These are phyloP conservation scores for Fusarium udum DNA, from an alignment of 2,329 filamentous ascomycete species.

Conservation along the genomic window DNA sequence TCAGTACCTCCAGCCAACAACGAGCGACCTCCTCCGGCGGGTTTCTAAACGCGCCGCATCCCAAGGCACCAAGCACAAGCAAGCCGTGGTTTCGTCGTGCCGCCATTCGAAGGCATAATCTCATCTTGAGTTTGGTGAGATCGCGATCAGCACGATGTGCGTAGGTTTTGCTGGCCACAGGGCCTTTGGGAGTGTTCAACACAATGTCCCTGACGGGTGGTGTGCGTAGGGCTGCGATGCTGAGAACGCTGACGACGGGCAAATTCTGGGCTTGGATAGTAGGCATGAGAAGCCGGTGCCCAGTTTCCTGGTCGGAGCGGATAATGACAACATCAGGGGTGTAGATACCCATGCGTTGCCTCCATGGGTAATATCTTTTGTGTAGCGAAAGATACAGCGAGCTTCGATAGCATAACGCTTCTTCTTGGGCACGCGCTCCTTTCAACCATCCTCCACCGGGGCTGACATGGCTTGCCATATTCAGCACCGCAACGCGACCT, in stretches of 20 bases:
- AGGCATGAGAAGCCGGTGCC: slow-evolving; percentile 57
- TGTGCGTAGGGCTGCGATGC: slow-evolving; percentile 63
- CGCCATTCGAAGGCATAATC: slow-evolving; percentile 67
- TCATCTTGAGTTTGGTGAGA: slow-evolving; percentile 70
- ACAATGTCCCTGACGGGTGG: slow-evolving; percentile 48
- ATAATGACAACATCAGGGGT: slow-evolving; percentile 69
- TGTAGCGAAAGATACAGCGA: slow-evolving; percentile 61
- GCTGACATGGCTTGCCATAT: slow-evolving; percentile 67
- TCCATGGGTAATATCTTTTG: slow-evolving; percentile 62
- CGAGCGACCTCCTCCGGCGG: slow-evolving; percentile 68
- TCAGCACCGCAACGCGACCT: slow-evolving; percentile 66
- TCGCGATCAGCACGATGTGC: slow-evolving; percentile 55
- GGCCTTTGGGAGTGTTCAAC: slow-evolving; percentile 25
- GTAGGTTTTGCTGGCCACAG: slow-evolving; percentile 51
- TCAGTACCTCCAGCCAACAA: slow-evolving; percentile 70
- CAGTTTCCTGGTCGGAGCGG: slow-evolving; percentile 57
- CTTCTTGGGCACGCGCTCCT: slow-evolving; percentile 73
- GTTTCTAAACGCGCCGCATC: slow-evolving; percentile 74
- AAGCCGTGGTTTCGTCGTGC: slow-evolving; percentile 64
- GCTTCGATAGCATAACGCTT: slow-evolving; percentile 72
- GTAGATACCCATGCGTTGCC: slow-evolving; percentile 63
- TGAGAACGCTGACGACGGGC: slow-evolving; percentile 68
- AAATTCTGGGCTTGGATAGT: slow-evolving; percentile 45
- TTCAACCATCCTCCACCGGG: slow-evolving; percentile 72
- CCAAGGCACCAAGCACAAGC: slow-evolving; percentile 74